Evolutionary conservation across 257 asterid species (phyloP), one percentile per base, ranked within the genome.

Genomic region (Dorcoceras hygrometricum): DNA sequence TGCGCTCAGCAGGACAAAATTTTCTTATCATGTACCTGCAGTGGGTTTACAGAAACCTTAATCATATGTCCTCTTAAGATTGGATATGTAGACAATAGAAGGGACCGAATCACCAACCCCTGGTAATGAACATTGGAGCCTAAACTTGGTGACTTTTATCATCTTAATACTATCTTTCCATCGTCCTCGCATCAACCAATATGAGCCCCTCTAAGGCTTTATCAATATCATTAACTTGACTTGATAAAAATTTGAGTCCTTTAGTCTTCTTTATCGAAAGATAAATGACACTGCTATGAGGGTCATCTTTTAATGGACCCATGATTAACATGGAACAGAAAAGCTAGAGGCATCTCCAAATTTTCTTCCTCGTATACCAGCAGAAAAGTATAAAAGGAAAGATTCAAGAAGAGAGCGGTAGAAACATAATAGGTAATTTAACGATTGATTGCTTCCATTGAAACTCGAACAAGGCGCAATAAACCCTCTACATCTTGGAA

Each of bases 401-500:
- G 74, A 73, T 66, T 63, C 50, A 53, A 63, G 67, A 72, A 57
- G 69, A 68, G 71, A 14, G 20, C 34, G 32, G 63, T 14, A 56
- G 22, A 66, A 68, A 58, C 48, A 36, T 73, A 57, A 65, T 34
- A 64, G 58, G 70, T 66, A 53, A 59, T 76, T 86, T 69, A 89
- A 65, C 84, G 88, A 76, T 70, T 77, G 72, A 90, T 73, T 71
- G 83, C 89, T 57, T 94, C 96, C 89, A 87, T 80, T 31, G 99
- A 95, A 32, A 94, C 71, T 68, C 97, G 91, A n/a, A 94, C 91
- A 59, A 90, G 87, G 66, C 81, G 96, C 75, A 94, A 80, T 60
- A 94, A 87, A 71, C 84, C 82, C 60, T 87, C 96, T 24, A 94
- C 81, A 77, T 94, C 99, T 66, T 88, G 93, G 82, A 90, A 94